Evolutionary conservation across 2,329 filamentous ascomycete species (phyloP), one percentile per base, ranked within the genome.

Genomic region (Pleoardoris graminearum): DNA sequence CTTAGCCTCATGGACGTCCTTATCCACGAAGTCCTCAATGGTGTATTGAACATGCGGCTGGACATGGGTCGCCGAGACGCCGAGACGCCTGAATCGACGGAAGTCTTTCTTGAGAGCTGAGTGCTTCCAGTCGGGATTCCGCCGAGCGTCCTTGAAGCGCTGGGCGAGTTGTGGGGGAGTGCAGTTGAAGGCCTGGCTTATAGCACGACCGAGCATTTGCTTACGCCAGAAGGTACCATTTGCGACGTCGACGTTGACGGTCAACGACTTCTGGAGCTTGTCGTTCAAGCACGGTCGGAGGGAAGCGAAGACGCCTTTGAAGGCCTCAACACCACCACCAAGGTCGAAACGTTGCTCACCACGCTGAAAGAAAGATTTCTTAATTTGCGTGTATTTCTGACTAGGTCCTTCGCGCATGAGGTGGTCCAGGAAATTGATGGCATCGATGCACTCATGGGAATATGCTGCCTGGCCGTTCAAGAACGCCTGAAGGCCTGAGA

Each of bases 391-490:
- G 63, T 90, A 85, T 1, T 79, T 75, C 63, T 85, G 76, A 0
- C 86, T 87, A 0, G 94, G 91, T n/a, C 77, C 80, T 71, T 96
- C 85, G 4, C 94, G 89, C 50, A 99, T 79, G 7, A 93, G 78
- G 67, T 99, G 94, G 58, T 99, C 94, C 4, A 97, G 78, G 66
- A 97, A 97, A 69, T 89, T 96, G 72, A 97, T 84, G 12, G 89
- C 87, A 66, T 94, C 89, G 7, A 93, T 80, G 17, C 93, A 85
- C 17, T 80, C 76, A 32, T 83, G 84, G 1, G 57, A 59, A 66
- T 68, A 72, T 3, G 1, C 79, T 73, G 17, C 81, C 76, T 53
- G 81, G 76, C 42, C 85, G 80, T 1, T 78, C 65, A 2, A 96
- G 67, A 93, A 97, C 0, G 79, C 77, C 3, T 81, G 75, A 0